These are phyloP conservation scores for Carex arenaria DNA, from an alignment of 202 grass and related monocot genomes.

Conservation along the genomic window DNA sequence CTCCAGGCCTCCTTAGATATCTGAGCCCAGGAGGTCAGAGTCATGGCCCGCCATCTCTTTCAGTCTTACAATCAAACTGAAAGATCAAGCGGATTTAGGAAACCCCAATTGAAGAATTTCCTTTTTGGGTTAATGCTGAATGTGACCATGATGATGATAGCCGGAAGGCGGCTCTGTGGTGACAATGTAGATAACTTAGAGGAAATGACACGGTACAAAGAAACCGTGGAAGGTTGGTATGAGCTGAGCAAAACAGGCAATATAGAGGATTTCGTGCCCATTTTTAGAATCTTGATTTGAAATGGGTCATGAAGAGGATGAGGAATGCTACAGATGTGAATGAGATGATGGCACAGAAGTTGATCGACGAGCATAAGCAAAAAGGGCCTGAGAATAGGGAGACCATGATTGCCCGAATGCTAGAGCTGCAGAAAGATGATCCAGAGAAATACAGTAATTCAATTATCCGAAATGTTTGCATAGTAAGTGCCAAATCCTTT, in stretches of 20 bases:
- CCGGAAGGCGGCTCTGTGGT: background rate
- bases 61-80: background rate
- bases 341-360: slow-evolving; percentile 27
- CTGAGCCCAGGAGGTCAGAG: slow-evolving; percentile 28
- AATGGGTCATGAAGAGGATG: slow-evolving; percentile 20
- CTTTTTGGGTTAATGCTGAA: slow-evolving; percentile 45
- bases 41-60: slow-evolving; percentile 18
- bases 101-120: slow-evolving; percentile 34
- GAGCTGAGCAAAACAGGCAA: slow-evolving; percentile 22
- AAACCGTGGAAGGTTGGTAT: slow-evolving; percentile 35
- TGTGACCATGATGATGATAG: slow-evolving; percentile 39
- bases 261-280: slow-evolving; percentile 40
- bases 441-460: slow-evolving; percentile 46
- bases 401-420: slow-evolving; percentile 30
- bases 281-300: slow-evolving; percentile 43
- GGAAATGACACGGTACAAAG: slow-evolving; percentile 25
- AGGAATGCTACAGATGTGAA: background rate
- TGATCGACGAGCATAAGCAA: slow-evolving; percentile 14
- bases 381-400: background rate
- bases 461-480: slow-evolving; percentile 42
- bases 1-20: slow-evolving; percentile 26
- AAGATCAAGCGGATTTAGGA: background rate
- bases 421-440: slow-evolving; percentile 35
- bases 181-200: slow-evolving; percentile 18
- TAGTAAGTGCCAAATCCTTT: slow-evolving; percentile 32